phyloP scores from a whole-genome alignment of 306 rosid species.

The Fragaria nilgerrensis region DNA sequence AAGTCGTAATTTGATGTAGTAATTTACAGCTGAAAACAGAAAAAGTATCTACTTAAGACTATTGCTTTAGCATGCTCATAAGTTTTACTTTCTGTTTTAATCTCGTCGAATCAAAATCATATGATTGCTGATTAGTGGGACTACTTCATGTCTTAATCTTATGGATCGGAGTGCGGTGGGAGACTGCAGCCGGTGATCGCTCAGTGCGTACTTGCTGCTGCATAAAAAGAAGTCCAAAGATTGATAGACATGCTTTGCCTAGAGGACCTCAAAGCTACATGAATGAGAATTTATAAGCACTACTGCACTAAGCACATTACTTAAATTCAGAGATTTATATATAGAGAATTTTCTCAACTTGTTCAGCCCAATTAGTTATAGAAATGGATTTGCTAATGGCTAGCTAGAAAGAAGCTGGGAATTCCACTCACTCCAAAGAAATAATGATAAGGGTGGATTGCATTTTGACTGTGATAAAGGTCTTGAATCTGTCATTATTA shows the following conservation, averaged over 20 bases:
- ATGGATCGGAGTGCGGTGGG: neutral
- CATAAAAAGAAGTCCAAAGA: constrained; percentile 9
- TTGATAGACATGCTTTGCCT: neutral
- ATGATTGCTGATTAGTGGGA: neutral
- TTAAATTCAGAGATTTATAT: neutral
- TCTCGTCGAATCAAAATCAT: neutral
- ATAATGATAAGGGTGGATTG: constrained; percentile 36
- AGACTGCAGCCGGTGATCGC: constrained; percentile 5
- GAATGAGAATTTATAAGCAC: neutral
- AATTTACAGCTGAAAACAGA: neutral
- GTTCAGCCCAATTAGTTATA: neutral
- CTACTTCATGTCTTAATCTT: neutral
- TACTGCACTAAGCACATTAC: neutral
- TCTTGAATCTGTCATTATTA: constrained; percentile 38
- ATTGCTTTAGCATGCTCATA: neutral
- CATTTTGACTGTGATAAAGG: constrained; percentile 45
- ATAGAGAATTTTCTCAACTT: neutral
- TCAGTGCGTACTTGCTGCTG: neutral
- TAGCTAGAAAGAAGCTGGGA: neutral
- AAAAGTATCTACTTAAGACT: neutral
- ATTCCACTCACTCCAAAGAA: constrained; percentile 10
- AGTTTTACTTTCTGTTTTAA: neutral
- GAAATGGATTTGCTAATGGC: neutral
- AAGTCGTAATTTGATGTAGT: neutral
- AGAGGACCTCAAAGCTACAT: neutral